Evolutionary conservation across 192 early-diverging fungal genomes (phyloP), one percentile per base, ranked within the genome.

Genomic region (Chytriomyces sp.): DNA sequence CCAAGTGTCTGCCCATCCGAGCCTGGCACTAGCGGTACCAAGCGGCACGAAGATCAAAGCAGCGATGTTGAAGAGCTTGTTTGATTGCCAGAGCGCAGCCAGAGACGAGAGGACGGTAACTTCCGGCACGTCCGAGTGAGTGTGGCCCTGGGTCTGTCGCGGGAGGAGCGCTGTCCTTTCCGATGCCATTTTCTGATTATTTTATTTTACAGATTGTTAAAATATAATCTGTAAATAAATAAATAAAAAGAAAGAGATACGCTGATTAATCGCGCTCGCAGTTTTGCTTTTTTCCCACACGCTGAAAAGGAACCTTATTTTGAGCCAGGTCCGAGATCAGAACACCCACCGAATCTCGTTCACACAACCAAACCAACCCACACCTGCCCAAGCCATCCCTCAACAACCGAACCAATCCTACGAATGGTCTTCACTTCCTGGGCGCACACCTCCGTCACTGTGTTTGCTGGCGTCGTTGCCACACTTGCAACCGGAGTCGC

Each of bases 31-130:
- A 11, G 89, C 35, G 61, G 94, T 90, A 16, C 93, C 96, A 23
- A 97, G 74, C 3, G 96, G 96, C 20, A 93, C 84, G 78, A 96
- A 91, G 6, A 94, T 69, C 3, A 95, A 75, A 11, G 94, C 82
- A 5, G 92, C 60, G 77, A 96, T 93, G 80, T 78, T 78, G 26
- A 69, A 78, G 63, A 35, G 75, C 35, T 44, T 5, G 67, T 81
- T 78, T 7, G 68, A 53, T 5, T 50, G 18, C 44, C 50, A 53
- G 8, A 81, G 6, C 9, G 80, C 76, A 7, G 47, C 5, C 11
- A 81, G 65, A 9, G 80, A 81, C 11, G 62, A 66, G 53, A 13
- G 43, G 24, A 61, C 46, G 6, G 80, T 81, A 11, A 77, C 69
- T 26, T 64, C 61, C 66, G 44, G 50, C 13, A 10, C 48, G 11